Percentiles rank a stretch among this genome's conserved stretches.
Conservation (phyloP, 2,329 filamentous ascomycete genomes). For the Emmonsia crescens region DNA sequence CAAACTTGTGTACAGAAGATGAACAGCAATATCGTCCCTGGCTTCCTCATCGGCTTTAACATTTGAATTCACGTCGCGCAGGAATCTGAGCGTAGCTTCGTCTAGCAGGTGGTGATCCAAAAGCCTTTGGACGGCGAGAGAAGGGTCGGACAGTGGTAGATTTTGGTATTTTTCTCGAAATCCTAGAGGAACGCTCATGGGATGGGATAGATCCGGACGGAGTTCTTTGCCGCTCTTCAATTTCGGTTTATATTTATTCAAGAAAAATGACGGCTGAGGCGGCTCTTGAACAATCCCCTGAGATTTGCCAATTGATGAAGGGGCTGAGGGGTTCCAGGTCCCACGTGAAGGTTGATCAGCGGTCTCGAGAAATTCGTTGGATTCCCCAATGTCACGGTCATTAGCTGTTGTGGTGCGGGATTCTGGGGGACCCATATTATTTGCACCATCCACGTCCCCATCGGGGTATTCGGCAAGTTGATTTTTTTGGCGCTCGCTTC, state of each 20-base stretch:
- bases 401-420: neutral
- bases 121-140: neutral
- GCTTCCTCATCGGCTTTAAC: neutral
- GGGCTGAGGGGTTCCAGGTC: neutral
- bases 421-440: neutral
- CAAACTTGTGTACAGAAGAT: constrained; percentile 28
- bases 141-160: neutral
- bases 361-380: neutral
- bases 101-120: neutral
- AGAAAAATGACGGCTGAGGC: neutral
- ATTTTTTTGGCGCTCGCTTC: constrained; percentile 8
- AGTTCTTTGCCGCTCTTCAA: neutral
- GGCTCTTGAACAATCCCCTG: neutral
- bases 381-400: neutral
- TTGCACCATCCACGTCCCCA: constrained; percentile 5
- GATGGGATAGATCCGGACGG: neutral
- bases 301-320: no score
- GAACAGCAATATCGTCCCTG: constrained; percentile 16
- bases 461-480: neutral
- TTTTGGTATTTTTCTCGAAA: constrained; percentile 1
- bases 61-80: neutral
- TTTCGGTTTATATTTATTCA: neutral
- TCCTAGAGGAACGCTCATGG: neutral
- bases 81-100: neutral
- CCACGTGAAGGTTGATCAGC: neutral